These are phyloP conservation scores for Xylariaceae sp. DNA, from an alignment of 2,329 filamentous ascomycete genomes.

Conservation along the genomic window DNA sequence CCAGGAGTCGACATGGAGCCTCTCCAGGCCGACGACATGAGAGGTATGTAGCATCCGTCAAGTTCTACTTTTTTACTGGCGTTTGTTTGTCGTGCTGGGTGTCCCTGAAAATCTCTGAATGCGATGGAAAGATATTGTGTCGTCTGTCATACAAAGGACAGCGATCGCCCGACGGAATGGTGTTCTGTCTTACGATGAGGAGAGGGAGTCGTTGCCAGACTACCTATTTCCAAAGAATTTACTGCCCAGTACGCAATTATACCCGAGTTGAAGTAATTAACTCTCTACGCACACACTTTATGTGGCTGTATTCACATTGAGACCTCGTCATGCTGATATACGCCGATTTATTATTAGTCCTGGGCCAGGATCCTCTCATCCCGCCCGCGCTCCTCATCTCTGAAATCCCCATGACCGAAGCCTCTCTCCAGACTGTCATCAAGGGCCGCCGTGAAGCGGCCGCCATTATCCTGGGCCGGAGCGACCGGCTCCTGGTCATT, in stretches of 20 bases:
- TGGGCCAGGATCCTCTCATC: constrained; percentile 91
- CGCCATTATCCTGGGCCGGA: constrained; percentile 69
- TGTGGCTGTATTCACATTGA: not conserved
- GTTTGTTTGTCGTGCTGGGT: not conserved
- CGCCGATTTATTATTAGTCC: constrained; percentile 50
- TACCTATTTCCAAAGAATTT: not conserved
- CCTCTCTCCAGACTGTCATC: constrained; percentile 62
- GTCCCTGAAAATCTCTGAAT: not conserved
- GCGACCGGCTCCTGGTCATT: constrained; percentile 87
- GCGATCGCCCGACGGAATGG: not conserved
- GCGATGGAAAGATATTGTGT: not conserved
- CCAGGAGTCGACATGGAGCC: constrained; percentile 33
- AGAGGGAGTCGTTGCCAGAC: not conserved
- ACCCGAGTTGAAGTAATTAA: not conserved
- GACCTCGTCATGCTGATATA: constrained; percentile 29
- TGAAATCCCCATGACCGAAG: constrained; percentile 68
- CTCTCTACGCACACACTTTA: not conserved
- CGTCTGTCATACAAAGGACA: not conserved
- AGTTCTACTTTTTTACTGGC: not conserved
- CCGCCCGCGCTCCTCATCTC: constrained; percentile 79
- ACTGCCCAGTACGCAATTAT: not conserved
- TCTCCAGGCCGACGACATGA: constrained; percentile 35
- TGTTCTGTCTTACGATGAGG: not conserved
- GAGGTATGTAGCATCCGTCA: constrained; percentile 30
- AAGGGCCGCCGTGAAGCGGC: constrained; percentile 64